Conservation (phyloP, 169 alveolate genomes). For the Plasmodium gonderi region DNA sequence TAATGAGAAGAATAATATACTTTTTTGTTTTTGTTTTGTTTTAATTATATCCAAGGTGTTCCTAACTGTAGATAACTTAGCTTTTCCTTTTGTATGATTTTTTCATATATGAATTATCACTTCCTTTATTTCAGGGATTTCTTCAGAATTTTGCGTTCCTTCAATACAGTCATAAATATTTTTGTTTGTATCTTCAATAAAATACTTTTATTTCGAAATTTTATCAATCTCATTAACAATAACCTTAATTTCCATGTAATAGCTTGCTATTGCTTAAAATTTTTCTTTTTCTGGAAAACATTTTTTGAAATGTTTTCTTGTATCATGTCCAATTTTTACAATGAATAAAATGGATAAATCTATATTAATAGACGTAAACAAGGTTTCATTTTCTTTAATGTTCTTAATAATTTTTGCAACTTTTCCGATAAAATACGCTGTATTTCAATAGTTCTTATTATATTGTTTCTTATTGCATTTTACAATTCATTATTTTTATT, state of each 20-base stretch:
- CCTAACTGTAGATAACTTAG: neutral
- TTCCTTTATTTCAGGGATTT: neutral
- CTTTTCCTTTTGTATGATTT: too few relatives aligned
- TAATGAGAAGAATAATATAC: neutral
- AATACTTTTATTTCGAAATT: neutral
- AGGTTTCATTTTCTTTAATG: neutral
- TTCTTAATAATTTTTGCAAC: neutral
- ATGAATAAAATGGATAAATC: neutral
- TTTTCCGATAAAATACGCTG: neutral
- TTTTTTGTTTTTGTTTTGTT: too few relatives aligned
- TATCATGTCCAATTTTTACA: neutral
- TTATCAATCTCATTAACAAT: neutral
- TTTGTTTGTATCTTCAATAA: neutral
- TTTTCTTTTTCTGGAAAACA: neutral
- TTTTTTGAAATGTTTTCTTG: neutral
- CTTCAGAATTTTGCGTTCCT: too few relatives aligned
- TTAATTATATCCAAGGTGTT: neutral
- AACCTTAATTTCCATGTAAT: neutral
- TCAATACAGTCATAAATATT: neutral
- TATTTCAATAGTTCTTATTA: neutral
- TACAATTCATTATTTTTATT: neutral
- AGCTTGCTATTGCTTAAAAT: neutral
- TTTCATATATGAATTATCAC: neutral
- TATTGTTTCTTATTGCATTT: neutral
- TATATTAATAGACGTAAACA: neutral